These are phyloP conservation scores for Papilionanthe hybrid DNA, from an alignment of 116 monocot genomes.

Conservation along the genomic window DNA sequence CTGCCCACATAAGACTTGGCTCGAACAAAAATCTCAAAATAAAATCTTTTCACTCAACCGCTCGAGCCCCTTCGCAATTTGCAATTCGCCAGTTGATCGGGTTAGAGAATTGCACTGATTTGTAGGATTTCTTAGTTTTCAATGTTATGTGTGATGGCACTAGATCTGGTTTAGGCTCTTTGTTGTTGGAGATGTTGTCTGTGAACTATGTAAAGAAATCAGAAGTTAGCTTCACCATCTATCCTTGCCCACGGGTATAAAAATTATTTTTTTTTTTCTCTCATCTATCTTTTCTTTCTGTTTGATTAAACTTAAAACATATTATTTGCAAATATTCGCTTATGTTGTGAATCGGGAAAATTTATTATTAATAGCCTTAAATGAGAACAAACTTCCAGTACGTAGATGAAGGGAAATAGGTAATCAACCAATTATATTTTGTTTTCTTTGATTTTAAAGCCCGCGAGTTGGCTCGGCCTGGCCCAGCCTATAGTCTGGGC, in stretches of 20 bases:
- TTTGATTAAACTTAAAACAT: not conserved
- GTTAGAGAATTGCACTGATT: conserved; percentile 63
- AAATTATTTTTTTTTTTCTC: not conserved
- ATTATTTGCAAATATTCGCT: not conserved
- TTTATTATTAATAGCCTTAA: too few species aligned
- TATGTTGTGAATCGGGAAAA: not conserved
- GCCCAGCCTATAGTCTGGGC: too few species aligned
- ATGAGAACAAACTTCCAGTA: too few species aligned
- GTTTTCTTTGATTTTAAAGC: too few species aligned
- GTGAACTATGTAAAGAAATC: conserved; percentile 75
- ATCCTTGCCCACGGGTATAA: conserved; percentile 67
- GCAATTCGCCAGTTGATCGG: too few species aligned
- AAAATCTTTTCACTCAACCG: too few species aligned
- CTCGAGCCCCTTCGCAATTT: too few species aligned
- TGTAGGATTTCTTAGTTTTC: conserved; percentile 69
- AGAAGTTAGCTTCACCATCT: conserved; percentile 68
- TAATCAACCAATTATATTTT: too few species aligned
- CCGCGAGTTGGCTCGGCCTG: too few species aligned
- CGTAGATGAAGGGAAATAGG: too few species aligned
- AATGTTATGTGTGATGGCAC: conserved; percentile 66
- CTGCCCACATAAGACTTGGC: too few species aligned
- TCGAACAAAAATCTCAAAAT: too few species aligned
- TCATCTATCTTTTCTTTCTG: not conserved
- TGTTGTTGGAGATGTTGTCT: conserved; percentile 59
- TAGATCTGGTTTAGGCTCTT: conserved; percentile 63